phyloP scores from a whole-genome alignment of 306 rosid genomes.

The Inga oerstediana region DNA sequence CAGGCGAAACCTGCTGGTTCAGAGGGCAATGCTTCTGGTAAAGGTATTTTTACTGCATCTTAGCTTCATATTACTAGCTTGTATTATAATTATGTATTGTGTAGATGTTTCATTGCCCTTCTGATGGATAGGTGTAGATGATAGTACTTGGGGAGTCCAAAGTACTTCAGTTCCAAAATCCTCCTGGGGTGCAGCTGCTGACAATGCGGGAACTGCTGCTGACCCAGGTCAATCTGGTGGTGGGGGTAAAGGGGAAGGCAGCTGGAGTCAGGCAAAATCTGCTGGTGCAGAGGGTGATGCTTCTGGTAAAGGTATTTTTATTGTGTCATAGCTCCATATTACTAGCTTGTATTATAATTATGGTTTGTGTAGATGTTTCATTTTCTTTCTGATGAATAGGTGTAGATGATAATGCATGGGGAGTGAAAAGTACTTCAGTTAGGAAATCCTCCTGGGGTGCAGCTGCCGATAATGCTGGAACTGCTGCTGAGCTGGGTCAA shows the following conservation, averaged over 20 bases:
- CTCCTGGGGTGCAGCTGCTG: constrained; percentile 71
- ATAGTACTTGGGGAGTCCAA: constrained; percentile 69
- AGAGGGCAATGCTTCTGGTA: constrained; percentile 41
- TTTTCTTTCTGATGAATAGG: constrained; percentile 25
- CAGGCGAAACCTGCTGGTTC: constrained; percentile 44
- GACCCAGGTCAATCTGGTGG: constrained; percentile 51
- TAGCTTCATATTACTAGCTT: constrained; percentile 3
- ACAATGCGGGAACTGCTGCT: constrained; percentile 38
- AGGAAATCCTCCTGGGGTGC: too few relatives aligned
- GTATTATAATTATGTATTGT: background rate
- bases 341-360: background rate
- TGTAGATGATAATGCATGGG: too few relatives aligned
- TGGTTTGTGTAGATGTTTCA: background rate
- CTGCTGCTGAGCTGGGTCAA: too few relatives aligned
- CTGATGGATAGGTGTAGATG: constrained; percentile 21
- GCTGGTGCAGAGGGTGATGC: constrained; percentile 45
- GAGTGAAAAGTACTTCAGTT: too few relatives aligned
- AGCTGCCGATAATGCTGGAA: too few relatives aligned
- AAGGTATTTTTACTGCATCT: constrained; percentile 38
- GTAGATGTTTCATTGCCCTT: constrained; percentile 18
- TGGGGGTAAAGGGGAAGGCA: constrained; percentile 52
- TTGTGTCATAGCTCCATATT: constrained; percentile 10
- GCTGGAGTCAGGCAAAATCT: constrained; percentile 42
- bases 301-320: constrained; percentile 40
- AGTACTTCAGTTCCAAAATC: constrained; percentile 46